Conservation (phyloP, 495 filamentous ascomycete species). For the Daldinia caldariorum region DNA sequence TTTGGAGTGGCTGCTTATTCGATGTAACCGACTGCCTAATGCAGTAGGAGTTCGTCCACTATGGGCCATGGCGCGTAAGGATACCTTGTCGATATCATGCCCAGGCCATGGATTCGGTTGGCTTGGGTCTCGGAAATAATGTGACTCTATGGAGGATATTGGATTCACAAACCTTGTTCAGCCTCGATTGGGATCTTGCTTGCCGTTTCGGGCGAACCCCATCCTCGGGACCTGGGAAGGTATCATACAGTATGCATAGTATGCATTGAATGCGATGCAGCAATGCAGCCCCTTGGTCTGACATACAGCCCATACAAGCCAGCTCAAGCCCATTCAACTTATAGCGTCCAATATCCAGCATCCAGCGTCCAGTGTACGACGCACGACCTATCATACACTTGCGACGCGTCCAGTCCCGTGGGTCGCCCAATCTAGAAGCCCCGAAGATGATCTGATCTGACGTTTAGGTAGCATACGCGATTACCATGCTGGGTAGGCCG, state of each 20-base stretch:
- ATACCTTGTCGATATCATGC: constrained; percentile 14
- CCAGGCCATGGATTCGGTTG: constrained; percentile 25
- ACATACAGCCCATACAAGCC: constrained; percentile 1
- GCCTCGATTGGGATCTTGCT: constrained; percentile 30
- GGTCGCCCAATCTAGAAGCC: constrained; percentile 26
- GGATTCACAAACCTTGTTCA: constrained; percentile 25
- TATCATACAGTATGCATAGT: constrained; percentile 7
- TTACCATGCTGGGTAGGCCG: constrained; percentile 21
- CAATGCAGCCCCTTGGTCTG: constrained; percentile 21
- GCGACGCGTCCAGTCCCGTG: constrained; percentile 25
- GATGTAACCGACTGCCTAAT: constrained; percentile 20
- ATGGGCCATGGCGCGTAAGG: constrained; percentile 14
- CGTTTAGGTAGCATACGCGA: constrained; percentile 26
- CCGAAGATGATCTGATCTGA: constrained; percentile 39
- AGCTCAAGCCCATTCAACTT: background rate
- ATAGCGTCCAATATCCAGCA: background rate
- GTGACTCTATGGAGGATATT: constrained; percentile 26
- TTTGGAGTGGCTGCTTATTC: constrained; percentile 25
- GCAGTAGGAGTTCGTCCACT: constrained; percentile 17
- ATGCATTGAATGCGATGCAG: constrained; percentile 16
- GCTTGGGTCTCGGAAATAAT: constrained; percentile 25
- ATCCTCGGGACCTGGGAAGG: constrained; percentile 25
- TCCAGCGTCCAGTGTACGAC: background rate
- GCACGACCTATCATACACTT: background rate
- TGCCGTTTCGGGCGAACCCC: constrained; percentile 26